Evolutionary conservation across 768 basidiomycete species (phyloP).

Genomic region (Boletus subparvulus): DNA sequence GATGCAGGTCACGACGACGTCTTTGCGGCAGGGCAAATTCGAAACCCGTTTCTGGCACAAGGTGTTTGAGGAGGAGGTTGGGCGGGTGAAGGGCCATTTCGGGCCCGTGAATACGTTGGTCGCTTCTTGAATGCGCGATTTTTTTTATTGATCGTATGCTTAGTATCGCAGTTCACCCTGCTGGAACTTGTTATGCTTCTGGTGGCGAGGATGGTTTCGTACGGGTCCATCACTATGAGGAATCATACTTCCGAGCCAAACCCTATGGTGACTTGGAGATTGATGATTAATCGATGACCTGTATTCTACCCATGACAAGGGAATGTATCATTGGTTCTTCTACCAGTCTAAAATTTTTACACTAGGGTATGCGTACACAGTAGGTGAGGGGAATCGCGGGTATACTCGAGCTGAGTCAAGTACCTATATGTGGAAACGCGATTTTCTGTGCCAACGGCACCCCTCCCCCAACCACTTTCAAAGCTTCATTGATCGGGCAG

Average conservation of each 20-base stretch:
- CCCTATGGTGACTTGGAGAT: slow-evolving; percentile 90
- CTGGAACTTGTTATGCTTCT: slow-evolving; percentile 85
- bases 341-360: not conserved
- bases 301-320: slow-evolving; percentile 8
- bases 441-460: slow-evolving; percentile 26
- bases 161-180: slow-evolving; percentile 91
- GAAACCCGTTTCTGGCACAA: slow-evolving; percentile 99
- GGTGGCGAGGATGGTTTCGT: slow-evolving; percentile 97
- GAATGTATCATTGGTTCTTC: slow-evolving; percentile 5
- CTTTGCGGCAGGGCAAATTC: slow-evolving; percentile 92
- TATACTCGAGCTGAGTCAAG: slow-evolving; percentile 6
- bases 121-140: not conserved
- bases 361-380: not conserved
- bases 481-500: slow-evolving; percentile 19
- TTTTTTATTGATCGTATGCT: slow-evolving; percentile 6
- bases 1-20: slow-evolving; percentile 95
- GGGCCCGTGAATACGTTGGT: slow-evolving; percentile 94
- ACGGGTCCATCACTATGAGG: slow-evolving; percentile 90
- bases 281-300: slow-evolving; percentile 44
- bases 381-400: not conserved
- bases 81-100: slow-evolving; percentile 96
- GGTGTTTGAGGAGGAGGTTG: slow-evolving; percentile 94
- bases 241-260: slow-evolving; percentile 87
- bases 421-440: slow-evolving; percentile 30
- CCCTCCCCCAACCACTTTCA: slow-evolving; percentile 9